Evolutionary conservation across 2,329 filamentous ascomycete species (phyloP).

Genomic region (Epichloe sibirici): DNA sequence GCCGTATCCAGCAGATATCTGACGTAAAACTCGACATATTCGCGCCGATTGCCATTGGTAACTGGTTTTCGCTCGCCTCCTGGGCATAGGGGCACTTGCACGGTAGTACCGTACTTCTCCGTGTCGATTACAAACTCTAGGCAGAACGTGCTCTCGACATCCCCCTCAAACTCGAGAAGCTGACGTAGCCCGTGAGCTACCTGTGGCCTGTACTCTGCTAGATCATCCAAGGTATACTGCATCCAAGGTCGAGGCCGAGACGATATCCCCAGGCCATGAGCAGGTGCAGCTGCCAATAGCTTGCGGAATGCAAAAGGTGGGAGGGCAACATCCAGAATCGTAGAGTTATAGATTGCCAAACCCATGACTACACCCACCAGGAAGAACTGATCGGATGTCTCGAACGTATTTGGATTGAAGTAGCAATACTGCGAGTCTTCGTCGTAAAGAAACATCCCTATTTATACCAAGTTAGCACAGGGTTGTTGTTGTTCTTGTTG

Average conservation of each 20-base stretch:
- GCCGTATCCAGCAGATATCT: constrained; percentile 67
- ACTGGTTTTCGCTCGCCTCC: constrained; percentile 64
- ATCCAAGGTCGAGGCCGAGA: constrained; percentile 49
- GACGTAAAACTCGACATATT: constrained; percentile 80
- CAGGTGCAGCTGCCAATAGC: constrained; percentile 64
- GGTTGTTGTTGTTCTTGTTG: no score
- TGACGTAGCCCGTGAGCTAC: constrained; percentile 65
- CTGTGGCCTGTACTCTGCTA: constrained; percentile 68
- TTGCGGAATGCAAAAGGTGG: constrained; percentile 87
- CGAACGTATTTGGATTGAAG: constrained; percentile 83
- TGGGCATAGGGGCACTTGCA: constrained; percentile 57
- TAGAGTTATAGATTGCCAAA: constrained; percentile 88
- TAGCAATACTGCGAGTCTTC: constrained; percentile 86
- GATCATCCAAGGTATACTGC: constrained; percentile 66
- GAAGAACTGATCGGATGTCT: constrained; percentile 86
- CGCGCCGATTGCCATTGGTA: constrained; percentile 70
- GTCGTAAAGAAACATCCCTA: constrained; percentile 85
- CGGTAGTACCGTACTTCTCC: constrained; percentile 61
- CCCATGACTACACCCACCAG: constrained; percentile 79
- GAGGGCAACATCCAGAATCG: constrained; percentile 77
- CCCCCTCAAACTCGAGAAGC: constrained; percentile 70
- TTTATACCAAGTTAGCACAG: constrained; percentile 7
- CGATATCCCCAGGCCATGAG: constrained; percentile 38
- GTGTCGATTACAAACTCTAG: constrained; percentile 69
- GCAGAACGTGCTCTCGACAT: constrained; percentile 69